phyloP scores from a whole-genome alignment of 1,284 basidiomycete species.

The Tilletia indica region DNA sequence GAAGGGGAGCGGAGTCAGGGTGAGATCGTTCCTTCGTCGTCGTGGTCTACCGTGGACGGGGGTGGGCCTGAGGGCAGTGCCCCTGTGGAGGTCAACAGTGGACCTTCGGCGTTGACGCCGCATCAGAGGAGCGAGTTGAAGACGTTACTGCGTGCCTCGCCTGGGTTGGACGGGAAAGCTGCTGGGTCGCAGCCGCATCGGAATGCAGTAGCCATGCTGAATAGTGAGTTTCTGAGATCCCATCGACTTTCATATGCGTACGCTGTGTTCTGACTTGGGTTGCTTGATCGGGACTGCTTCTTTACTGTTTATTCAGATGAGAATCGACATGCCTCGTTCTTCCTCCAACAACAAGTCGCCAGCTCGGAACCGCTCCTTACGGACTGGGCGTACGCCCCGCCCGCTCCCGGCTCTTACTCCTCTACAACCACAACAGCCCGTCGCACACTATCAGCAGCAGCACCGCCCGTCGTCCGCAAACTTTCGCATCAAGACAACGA shows the following conservation, averaged over 20 bases:
- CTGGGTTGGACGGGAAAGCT: not conserved
- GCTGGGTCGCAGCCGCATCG: not conserved
- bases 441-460: not conserved
- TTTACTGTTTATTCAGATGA: not conserved
- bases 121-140: not conserved
- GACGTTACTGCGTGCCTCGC: not conserved
- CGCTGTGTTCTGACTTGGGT: no score
- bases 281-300: not conserved
- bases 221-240: conserved; percentile 7
- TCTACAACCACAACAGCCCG: not conserved
- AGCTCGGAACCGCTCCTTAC: not conserved
- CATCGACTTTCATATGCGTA: no score
- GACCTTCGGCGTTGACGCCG: not conserved
- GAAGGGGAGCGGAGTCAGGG: no score
- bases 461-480: not conserved
- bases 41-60: not conserved
- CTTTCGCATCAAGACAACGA: not conserved
- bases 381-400: conserved; percentile 1
- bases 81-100: not conserved
- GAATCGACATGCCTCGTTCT: no score
- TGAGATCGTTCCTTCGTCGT: not conserved
- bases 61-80: not conserved
- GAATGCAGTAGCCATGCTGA: not conserved
- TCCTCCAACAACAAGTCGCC: not conserved
- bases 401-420: conserved; percentile 3